These are phyloP conservation scores for Didymella exigua DNA, from an alignment of 2,329 filamentous ascomycete species.

Conservation along the genomic window DNA sequence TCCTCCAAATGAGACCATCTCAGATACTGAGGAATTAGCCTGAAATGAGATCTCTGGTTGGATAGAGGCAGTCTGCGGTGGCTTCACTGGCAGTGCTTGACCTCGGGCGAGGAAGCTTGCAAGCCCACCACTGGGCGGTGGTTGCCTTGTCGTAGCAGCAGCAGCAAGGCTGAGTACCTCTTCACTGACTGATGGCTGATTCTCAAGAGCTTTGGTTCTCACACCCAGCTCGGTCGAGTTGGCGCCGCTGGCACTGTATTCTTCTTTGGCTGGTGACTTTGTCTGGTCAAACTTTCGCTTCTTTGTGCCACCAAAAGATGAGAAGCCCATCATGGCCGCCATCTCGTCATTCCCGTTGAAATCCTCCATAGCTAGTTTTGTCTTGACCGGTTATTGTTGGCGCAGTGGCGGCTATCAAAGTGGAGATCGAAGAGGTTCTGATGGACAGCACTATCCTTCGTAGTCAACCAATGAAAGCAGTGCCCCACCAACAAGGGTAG, in stretches of 20 bases:
- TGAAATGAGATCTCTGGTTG: not conserved
- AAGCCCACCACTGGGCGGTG: conserved; percentile 31
- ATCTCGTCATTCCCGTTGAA: conserved; percentile 58
- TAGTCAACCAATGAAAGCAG: conserved; percentile 5
- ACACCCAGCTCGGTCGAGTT: conserved; percentile 48
- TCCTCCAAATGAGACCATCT: conserved; percentile 40
- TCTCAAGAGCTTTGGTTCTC: conserved; percentile 34
- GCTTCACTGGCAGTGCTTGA: conserved; percentile 31
- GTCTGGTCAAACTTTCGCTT: conserved; percentile 70
- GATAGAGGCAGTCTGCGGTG: conserved; percentile 1
- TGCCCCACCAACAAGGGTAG: conserved; percentile 1
- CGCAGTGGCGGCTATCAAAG: not conserved
- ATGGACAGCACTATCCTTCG: not conserved
- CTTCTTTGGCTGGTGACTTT: conserved; percentile 54
- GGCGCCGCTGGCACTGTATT: conserved; percentile 34
- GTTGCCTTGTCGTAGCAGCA: not conserved
- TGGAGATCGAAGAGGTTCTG: conserved; percentile 3
- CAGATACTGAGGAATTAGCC: conserved; percentile 9
- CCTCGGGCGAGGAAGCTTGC: conserved; percentile 41
- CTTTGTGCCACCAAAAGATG: conserved; percentile 70
- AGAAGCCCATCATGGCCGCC: conserved; percentile 74
- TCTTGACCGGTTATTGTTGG: not conserved
- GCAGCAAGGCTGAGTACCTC: not conserved
- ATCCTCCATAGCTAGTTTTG: conserved; percentile 6
- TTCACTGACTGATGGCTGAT: not conserved